Evolutionary conservation across 1,284 basidiomycete species (phyloP).

Genomic region (Irpex sp.): DNA sequence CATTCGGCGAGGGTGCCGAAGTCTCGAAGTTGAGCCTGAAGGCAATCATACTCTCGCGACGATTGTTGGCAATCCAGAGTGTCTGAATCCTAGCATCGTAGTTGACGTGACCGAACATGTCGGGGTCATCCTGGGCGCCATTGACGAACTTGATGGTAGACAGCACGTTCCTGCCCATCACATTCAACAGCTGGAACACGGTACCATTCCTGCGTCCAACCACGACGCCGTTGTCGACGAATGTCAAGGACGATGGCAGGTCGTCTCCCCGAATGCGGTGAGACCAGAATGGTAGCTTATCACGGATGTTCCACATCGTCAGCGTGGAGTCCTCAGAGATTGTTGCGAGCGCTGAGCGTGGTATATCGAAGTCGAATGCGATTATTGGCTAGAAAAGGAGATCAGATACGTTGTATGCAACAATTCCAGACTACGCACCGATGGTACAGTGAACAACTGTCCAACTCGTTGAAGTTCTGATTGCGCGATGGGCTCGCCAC

Average conservation of each 20-base stretch:
- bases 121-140: constrained; percentile 59
- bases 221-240: constrained; percentile 76
- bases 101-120: constrained; percentile 82
- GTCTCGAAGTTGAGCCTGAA: constrained; percentile 69
- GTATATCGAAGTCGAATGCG: constrained; percentile 73
- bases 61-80: constrained; percentile 79
- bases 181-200: constrained; percentile 70
- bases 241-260: constrained; percentile 71
- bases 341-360: constrained; percentile 69
- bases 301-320: constrained; percentile 74
- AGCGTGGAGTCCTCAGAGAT: constrained; percentile 77
- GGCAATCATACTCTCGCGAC: constrained; percentile 77
- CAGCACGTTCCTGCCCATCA: constrained; percentile 64
- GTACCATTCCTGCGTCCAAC: constrained; percentile 79
- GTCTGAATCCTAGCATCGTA: constrained; percentile 81
- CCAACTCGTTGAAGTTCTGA: constrained; percentile 62
- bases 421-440: constrained; percentile 43
- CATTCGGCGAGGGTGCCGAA: constrained; percentile 43
- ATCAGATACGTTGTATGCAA: neutral
- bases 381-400: constrained; percentile 55
- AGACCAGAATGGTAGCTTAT: constrained; percentile 67
- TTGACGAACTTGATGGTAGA: constrained; percentile 80
- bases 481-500: constrained; percentile 61
- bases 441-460: constrained; percentile 61
- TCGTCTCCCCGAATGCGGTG: constrained; percentile 75